Conservation (phyloP, 2,329 filamentous ascomycete species). For the Alternaria sp. region DNA sequence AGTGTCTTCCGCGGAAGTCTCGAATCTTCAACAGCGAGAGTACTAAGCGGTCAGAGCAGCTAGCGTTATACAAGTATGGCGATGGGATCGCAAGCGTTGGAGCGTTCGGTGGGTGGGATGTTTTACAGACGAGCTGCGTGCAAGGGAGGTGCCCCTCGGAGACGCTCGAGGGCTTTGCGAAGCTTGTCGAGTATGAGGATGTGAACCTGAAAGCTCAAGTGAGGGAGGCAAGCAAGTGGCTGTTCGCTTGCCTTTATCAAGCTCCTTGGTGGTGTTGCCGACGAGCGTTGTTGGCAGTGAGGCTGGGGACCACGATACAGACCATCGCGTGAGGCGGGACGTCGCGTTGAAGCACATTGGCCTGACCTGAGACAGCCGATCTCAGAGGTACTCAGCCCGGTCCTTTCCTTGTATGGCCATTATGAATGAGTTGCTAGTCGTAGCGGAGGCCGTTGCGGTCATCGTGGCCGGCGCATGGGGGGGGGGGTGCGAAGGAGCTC, state of each 20-base stretch:
- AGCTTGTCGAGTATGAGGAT: background rate
- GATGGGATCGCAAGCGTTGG: background rate
- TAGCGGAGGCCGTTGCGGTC: constrained; percentile 2
- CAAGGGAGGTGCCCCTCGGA: background rate
- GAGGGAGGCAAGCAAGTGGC: background rate
- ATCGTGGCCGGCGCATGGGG: background rate
- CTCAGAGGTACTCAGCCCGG: background rate
- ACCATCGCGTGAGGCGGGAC: constrained; percentile 1
- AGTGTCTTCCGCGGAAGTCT: background rate
- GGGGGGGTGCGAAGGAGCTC: constrained; percentile 2
- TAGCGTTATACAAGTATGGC: background rate
- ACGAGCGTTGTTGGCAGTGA: background rate
- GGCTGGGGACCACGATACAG: background rate
- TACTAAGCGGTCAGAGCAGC: background rate
- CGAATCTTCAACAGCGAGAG: background rate
- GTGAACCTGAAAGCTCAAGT: background rate
- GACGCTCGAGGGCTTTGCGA: background rate
- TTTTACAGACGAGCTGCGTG: background rate
- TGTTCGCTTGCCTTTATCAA: background rate
- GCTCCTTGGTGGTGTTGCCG: background rate
- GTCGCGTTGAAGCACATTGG: background rate
- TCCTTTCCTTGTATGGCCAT: background rate
- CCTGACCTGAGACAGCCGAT: background rate
- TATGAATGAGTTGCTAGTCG: background rate
- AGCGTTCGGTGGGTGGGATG: background rate